Conservation (phyloP, 2,329 filamentous ascomycete species). For the Microdochium paspali region DNA sequence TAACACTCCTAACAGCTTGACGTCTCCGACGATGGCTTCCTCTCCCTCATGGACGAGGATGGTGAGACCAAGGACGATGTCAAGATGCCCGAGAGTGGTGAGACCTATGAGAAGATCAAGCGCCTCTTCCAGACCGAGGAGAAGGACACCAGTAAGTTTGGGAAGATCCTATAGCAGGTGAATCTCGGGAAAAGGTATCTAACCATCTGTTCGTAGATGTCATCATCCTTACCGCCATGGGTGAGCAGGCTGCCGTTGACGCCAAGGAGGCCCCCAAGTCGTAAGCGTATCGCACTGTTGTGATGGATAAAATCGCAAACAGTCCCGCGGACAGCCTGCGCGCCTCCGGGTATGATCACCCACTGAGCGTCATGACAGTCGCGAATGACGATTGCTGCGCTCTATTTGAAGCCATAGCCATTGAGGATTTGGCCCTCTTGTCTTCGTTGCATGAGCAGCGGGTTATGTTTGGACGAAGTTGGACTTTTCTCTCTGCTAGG, state of each 20-base stretch:
- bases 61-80: slow-evolving; percentile 92
- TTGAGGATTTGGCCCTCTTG: slow-evolving; percentile 18
- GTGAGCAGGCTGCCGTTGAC: slow-evolving; percentile 85
- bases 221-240: slow-evolving; percentile 90
- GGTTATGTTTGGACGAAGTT: slow-evolving; percentile 32
- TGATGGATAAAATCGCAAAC: slow-evolving; percentile 4
- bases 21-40: slow-evolving; percentile 87
- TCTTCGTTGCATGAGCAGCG: slow-evolving; percentile 28
- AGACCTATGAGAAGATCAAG: slow-evolving; percentile 78
- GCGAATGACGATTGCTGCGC: background rate
- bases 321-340: slow-evolving; percentile 1
- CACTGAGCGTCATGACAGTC: background rate
- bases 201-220: slow-evolving; percentile 52
- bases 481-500: slow-evolving; percentile 27
- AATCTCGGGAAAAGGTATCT: background rate
- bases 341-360: background rate
- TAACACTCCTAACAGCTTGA: slow-evolving; percentile 54
- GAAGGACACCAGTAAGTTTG: slow-evolving; percentile 83
- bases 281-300: slow-evolving; percentile 14
- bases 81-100: slow-evolving; percentile 82
- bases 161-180: background rate
- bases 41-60: slow-evolving; percentile 83
- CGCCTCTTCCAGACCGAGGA: slow-evolving; percentile 72
- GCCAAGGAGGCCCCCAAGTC: slow-evolving; percentile 77
- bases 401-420: slow-evolving; percentile 13